phyloP scores from a whole-genome alignment of 108 stramenopile genomes.

The Cyclotella kingstonii region DNA sequence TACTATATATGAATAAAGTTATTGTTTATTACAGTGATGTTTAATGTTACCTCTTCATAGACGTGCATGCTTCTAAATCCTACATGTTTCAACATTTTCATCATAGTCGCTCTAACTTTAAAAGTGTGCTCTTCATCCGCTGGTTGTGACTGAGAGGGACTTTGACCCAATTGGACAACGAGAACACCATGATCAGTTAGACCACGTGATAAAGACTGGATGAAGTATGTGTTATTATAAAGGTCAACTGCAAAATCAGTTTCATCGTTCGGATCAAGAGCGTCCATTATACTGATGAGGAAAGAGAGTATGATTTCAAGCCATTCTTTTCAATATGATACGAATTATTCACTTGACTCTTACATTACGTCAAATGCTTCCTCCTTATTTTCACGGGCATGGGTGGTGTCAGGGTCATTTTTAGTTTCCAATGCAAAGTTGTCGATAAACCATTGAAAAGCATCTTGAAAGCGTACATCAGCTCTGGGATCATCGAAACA shows the following conservation, averaged over 20 bases:
- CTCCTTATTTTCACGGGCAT: neutral
- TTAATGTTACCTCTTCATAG: conserved; percentile 35
- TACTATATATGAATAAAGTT: too few species aligned
- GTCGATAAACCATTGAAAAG: conserved; percentile 58
- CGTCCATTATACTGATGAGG: conserved; percentile 25
- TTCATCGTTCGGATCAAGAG: conserved; percentile 31
- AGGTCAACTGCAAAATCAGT: conserved; percentile 25
- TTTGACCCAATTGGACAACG: conserved; percentile 7
- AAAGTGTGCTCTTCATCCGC: conserved; percentile 3
- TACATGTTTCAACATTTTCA: conserved; percentile 6
- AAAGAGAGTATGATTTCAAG: too few species aligned
- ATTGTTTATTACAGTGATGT: too few species aligned
- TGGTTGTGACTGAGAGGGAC: conserved; percentile 2
- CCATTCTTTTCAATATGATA: too few species aligned
- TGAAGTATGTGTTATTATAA: conserved; percentile 19
- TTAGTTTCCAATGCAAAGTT: conserved; percentile 8
- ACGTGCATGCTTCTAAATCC: conserved; percentile 41
- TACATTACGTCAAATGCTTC: conserved; percentile 31
- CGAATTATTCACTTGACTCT: too few species aligned
- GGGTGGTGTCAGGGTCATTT: neutral
- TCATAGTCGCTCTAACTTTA: conserved; percentile 2
- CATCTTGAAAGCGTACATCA: conserved; percentile 45
- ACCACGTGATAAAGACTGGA: conserved; percentile 16
- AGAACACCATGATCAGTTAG: conserved; percentile 31
- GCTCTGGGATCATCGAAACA: conserved; percentile 73